Base-by-base conservation (phyloP, 2,329 filamentous ascomycete species). In the Aspergillus sp. region DNA sequence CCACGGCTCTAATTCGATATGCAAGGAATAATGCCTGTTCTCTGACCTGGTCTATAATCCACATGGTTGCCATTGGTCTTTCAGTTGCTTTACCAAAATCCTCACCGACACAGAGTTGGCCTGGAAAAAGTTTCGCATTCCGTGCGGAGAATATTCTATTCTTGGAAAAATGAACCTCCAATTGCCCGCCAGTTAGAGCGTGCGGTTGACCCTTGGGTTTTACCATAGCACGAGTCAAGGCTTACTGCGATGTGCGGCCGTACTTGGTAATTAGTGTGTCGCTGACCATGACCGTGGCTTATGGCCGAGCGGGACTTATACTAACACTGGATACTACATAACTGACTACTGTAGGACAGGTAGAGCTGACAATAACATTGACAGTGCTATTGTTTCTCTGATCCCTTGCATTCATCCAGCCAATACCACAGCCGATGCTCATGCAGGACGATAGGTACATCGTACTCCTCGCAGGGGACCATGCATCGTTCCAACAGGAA, bases 101-200 rank as follows among this genome's bases (percentile, higher is more conserved):
- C 53, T 59, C 53, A 61, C 55, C 59, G 52, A 55, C 53, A 57
- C 19, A 21, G 39, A 39, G 6, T 23, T 28, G 25, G n/a, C 7
- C 45, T 36, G 32, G 32, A 36, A 38, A 59, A 32, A 57, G 39
- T 55, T 60, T 45, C 47, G 15, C 28, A 13, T 8, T 32, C 48
- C 36, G 32, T 50, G 56, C 52, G 47, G 58, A 59, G 51, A 52
- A 57, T 57, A 13, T 32, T 45, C 43, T 45, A 57, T 47, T 59
- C 23, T 55, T 55, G 57, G 50, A 51, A 39, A 30, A 48, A 36
- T 36, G 28, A 47, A 51, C 43, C 23, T 45, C 17, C 38, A 43
- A 55, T 55, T 45, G 52, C 41, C 52, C 45, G 25, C 45, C 45
- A 49, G 45, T 49, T 6, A 23, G 21, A 49, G 45, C 41, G 23